Evolutionary conservation across 768 basidiomycete genomes (phyloP), one percentile per base, ranked within the genome.

Genomic region (Auricularia cornea): DNA sequence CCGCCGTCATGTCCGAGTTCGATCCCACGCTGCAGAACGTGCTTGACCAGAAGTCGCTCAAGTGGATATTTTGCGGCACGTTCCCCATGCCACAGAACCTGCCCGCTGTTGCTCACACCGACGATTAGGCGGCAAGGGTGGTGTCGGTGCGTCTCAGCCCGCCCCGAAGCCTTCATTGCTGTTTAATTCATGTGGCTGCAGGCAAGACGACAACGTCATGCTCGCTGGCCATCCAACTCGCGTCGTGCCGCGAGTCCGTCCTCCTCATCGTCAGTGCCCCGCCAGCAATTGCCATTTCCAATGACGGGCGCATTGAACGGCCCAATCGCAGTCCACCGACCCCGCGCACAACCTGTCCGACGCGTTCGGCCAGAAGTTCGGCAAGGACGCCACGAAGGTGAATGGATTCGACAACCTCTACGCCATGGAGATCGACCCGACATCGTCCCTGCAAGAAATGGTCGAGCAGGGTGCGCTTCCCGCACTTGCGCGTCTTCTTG

Each of bases 371-470:
- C 97, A 99, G 73, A 98, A 99, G 79, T 99, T 99, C 78, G 93
- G 92, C 65, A 98, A 98, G 72, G 97, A 99, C 73, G 97, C 97
- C 33, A 98, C 94, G 8, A 92, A 91, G 76, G 97, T 98, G 61
- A 97, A 96, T 70, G 97, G 97, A 10, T 98, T 98, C 69, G 86
- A 91, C 65, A 99, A 99, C 78, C 84, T 99, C 52, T 96, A 76
- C 71, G 97, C 97, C 3, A 99, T 99, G 97, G 97, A 99, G 76
- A 99, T 99, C 73, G 97, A 99, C 76, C 97, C 97, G 8, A 96
- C 92, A 57, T 94, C 94, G 69, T 88, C 94, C 30, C 91, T 99
- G 67, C 96, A 98, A 75, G 96, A 98, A 78, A 98, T 99, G 96
- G 91, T 98, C 38, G 97, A 99, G 70, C 88, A 91, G 72, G 95